Conservation (phyloP, 2,329 filamentous ascomycete species). For the Colletotrichum eleusines region DNA sequence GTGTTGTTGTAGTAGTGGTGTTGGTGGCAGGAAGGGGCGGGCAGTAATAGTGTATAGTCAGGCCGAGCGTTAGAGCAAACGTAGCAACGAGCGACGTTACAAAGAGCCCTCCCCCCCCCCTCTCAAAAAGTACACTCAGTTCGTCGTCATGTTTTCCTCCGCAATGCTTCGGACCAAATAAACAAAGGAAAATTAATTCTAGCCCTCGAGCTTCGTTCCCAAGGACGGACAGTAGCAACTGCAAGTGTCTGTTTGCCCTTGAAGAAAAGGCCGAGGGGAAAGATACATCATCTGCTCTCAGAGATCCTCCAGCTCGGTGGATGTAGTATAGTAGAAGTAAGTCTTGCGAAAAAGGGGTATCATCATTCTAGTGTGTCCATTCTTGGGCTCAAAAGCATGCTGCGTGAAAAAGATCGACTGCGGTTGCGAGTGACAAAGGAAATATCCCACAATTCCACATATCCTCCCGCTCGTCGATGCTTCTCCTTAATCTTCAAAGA, state of each 20-base stretch:
- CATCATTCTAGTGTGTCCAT: conserved; percentile 49
- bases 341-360: conserved; percentile 52
- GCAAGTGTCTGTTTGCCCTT: background rate
- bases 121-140: conserved; percentile 8
- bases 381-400: conserved; percentile 38
- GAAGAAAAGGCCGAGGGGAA: background rate
- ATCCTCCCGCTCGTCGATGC: conserved; percentile 42
- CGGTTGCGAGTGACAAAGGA: conserved; percentile 39
- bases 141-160: conserved; percentile 31
- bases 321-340: conserved; percentile 19
- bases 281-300: conserved; percentile 19
- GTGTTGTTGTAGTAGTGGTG: conserved; percentile 14
- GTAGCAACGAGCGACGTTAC: conserved; percentile 17
- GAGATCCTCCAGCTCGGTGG: conserved; percentile 9
- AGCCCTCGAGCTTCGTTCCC: conserved; percentile 4
- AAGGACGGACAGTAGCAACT: background rate
- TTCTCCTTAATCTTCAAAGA: conserved; percentile 64
- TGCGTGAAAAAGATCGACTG: conserved; percentile 35
- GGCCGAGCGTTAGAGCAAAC: conserved; percentile 16
- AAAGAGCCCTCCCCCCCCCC: background rate
- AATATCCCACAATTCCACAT: conserved; percentile 26
- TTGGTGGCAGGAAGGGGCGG: background rate
- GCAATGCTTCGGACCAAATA: conserved; percentile 24
- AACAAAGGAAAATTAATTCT: conserved; percentile 36
- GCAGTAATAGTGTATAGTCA: background rate